Conservation (phyloP, 352 stramenopile species). For the Phytopythium cucurbitacearum region DNA sequence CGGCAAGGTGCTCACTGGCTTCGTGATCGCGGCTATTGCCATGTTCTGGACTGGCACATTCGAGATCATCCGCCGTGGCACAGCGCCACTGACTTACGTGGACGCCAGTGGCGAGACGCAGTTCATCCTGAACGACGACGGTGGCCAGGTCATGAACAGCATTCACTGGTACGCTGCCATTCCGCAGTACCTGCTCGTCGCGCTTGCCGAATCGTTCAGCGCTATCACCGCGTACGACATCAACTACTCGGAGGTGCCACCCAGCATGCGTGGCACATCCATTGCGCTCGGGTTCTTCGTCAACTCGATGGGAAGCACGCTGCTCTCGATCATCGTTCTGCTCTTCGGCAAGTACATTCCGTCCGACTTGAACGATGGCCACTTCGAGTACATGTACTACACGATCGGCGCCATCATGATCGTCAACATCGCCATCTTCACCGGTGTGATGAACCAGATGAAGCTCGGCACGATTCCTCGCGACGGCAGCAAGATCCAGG, state of each 20-base stretch:
- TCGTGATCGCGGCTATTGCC: constrained; percentile 27
- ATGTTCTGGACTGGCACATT: constrained; percentile 37
- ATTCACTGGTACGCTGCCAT: constrained; percentile 31
- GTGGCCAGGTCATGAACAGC: constrained; percentile 25
- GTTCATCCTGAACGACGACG: constrained; percentile 26
- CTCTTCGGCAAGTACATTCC: constrained; percentile 55
- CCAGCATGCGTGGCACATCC: constrained; percentile 26
- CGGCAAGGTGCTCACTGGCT: constrained; percentile 27
- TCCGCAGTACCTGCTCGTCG: constrained; percentile 26
- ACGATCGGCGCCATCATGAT: constrained; percentile 26
- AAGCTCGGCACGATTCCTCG: constrained; percentile 21
- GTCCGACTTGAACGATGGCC: constrained; percentile 38
- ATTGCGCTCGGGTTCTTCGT: constrained; percentile 37
- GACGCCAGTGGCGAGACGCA: constrained; percentile 13
- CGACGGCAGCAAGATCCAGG: constrained; percentile 1
- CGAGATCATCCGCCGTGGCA: constrained; percentile 27
- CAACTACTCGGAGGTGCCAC: constrained; percentile 36
- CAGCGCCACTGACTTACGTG: constrained; percentile 13
- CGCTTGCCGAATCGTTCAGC: constrained; percentile 26
- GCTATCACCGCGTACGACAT: constrained; percentile 36
- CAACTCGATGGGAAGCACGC: constrained; percentile 46
- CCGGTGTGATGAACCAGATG: constrained; percentile 30
- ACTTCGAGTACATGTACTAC: constrained; percentile 48
- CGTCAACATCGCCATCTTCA: constrained; percentile 27
- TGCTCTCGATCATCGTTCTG: constrained; percentile 56